A percentile compares a stretch with the other conserved stretches of the same genome.
Conservation (phyloP, 2,329 filamentous ascomycete species). For the Cryphonectria radicalis region DNA sequence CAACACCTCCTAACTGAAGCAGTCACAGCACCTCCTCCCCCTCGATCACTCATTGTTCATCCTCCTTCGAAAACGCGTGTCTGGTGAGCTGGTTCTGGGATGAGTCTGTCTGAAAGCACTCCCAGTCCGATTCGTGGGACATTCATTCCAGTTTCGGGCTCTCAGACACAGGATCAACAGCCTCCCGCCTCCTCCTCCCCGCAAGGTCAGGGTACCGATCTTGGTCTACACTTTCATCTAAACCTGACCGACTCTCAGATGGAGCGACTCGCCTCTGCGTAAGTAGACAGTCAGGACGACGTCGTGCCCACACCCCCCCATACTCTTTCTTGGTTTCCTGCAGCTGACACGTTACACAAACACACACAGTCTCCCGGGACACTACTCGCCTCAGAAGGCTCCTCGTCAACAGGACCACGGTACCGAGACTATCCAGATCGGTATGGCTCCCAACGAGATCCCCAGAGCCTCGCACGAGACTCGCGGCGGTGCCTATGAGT, state of each 20-base stretch:
- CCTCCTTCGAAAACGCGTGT: not conserved
- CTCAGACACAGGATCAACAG: slow-evolving; percentile 31
- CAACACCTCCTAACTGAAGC: not conserved
- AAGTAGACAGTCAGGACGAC: slow-evolving; percentile 31
- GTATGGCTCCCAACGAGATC: slow-evolving; percentile 7
- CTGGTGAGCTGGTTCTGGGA: slow-evolving; percentile 12
- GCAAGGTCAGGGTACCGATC: slow-evolving; percentile 40
- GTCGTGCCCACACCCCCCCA: not conserved
- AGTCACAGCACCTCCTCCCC: not conserved
- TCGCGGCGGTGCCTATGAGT: slow-evolving; percentile 3
- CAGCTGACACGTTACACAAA: slow-evolving; percentile 14
- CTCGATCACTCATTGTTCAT: not conserved
- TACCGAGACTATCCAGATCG: slow-evolving; percentile 22
- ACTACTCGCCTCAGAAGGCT: slow-evolving; percentile 23
- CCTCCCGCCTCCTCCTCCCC: slow-evolving; percentile 42
- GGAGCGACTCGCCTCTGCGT: slow-evolving; percentile 53
- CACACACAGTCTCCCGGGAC: slow-evolving; percentile 27
- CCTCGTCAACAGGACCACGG: slow-evolving; percentile 9
- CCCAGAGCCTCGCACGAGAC: slow-evolving; percentile 3
- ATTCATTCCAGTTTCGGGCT: slow-evolving; percentile 43
- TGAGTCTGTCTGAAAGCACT: slow-evolving; percentile 27
- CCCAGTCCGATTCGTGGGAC: slow-evolving; percentile 42
- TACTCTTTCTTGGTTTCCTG: not conserved
- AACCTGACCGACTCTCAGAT: slow-evolving; percentile 55
- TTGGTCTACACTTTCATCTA: slow-evolving; percentile 51